Conservation (phyloP, 768 basidiomycete species). For the Leucocoprinus birnbaumii region DNA sequence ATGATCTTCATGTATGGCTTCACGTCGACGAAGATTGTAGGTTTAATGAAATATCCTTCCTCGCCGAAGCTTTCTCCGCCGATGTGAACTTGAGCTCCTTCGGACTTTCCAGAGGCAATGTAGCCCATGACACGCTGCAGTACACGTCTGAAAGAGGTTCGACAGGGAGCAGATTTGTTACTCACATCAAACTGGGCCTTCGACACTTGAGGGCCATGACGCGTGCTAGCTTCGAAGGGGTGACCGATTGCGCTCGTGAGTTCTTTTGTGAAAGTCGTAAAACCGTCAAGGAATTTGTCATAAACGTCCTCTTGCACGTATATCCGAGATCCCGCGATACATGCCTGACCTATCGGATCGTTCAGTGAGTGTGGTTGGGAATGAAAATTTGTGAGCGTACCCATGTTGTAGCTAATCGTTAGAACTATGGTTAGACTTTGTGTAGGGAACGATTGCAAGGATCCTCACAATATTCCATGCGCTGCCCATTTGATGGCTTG, state of each 20-base stretch:
- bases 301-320: slow-evolving; percentile 80
- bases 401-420: slow-evolving; percentile 32
- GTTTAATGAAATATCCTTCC: slow-evolving; percentile 63
- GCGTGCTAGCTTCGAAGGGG: slow-evolving; percentile 52
- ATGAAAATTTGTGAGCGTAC: slow-evolving; percentile 4
- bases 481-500: slow-evolving; percentile 66
- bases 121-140: slow-evolving; percentile 72
- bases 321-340: slow-evolving; percentile 80
- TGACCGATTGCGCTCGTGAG: slow-evolving; percentile 53
- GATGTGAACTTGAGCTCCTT: slow-evolving; percentile 63
- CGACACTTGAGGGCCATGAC: slow-evolving; percentile 74
- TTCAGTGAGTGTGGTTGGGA: not conserved
- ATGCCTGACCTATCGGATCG: slow-evolving; percentile 49
- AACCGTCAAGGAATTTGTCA: slow-evolving; percentile 65
- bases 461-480: slow-evolving; percentile 60
- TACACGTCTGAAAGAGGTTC: no score
- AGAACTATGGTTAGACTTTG: no score
- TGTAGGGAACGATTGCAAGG: not conserved
- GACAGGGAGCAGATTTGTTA: no score
- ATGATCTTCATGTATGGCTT: slow-evolving; percentile 74
- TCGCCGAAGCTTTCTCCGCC: slow-evolving; percentile 60
- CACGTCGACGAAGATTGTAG: slow-evolving; percentile 72
- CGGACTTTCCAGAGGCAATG: slow-evolving; percentile 70
- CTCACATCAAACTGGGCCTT: slow-evolving; percentile 60
- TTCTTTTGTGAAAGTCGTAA: slow-evolving; percentile 49